Evolutionary conservation across 2,329 filamentous ascomycete species (phyloP).

Genomic region (Colletotrichum tropicale): DNA sequence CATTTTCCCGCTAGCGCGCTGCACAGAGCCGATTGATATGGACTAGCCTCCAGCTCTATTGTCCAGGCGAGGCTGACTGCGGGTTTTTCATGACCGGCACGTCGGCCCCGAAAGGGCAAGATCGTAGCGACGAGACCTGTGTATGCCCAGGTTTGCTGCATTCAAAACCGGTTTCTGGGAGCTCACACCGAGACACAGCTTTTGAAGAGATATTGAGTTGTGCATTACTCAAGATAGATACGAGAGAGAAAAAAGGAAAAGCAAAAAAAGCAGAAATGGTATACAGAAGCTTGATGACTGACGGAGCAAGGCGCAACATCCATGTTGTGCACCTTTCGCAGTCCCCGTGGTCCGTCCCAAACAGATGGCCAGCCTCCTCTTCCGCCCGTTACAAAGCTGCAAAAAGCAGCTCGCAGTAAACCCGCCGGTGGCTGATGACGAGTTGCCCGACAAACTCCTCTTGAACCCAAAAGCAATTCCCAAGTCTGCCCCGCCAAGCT

Average conservation of each 20-base stretch:
- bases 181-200: not conserved
- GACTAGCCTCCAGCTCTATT: constrained; percentile 10
- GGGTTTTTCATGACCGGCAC: not conserved
- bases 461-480: not conserved
- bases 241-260: not conserved
- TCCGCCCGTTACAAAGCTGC: not conserved
- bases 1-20: constrained; percentile 7
- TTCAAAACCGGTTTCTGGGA: not conserved
- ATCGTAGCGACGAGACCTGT: not conserved
- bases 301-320: not conserved
- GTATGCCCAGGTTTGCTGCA: not conserved
- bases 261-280: not conserved
- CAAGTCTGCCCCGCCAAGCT: not conserved
- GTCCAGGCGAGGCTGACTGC: constrained; percentile 17
- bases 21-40: not conserved
- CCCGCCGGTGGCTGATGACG: not conserved
- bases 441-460: constrained; percentile 4
- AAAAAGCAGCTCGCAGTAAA: not conserved
- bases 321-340: not conserved
- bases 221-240: constrained; percentile 7
- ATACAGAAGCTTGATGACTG: constrained; percentile 5
- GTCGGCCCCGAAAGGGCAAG: not conserved
- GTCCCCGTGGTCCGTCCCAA: not conserved
- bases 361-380: not conserved
- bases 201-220: not conserved